phyloP scores from a whole-genome alignment of 2,329 filamentous ascomycete species.

The Myriosclerotinia duriaeana region DNA sequence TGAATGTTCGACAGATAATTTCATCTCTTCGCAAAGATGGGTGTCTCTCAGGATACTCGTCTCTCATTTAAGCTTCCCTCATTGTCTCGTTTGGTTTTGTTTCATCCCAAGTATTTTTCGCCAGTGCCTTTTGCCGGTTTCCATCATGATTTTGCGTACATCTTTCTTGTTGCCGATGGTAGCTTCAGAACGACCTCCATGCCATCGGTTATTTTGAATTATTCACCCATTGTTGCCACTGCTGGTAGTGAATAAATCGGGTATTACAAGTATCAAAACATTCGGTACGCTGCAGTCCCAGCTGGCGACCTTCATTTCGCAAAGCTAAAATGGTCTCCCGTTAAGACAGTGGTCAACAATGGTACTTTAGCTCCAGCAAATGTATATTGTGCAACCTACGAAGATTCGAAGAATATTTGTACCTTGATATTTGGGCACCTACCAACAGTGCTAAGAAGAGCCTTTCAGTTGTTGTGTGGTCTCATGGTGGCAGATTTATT shows the following conservation, averaged over 20 bases:
- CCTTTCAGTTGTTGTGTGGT: conserved; percentile 40
- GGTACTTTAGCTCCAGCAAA: conserved; percentile 40
- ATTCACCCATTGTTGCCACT: conserved; percentile 23
- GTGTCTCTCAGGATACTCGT: background rate
- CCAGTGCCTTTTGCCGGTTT: background rate
- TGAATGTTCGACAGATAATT: background rate
- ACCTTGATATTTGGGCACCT: conserved; percentile 36
- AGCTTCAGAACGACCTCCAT: conserved; percentile 1
- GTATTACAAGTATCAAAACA: conserved; percentile 39
- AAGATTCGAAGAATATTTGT: conserved; percentile 41
- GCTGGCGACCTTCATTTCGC: conserved; percentile 41
- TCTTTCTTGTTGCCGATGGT: background rate
- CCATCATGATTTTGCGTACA: background rate
- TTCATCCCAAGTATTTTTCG: background rate
- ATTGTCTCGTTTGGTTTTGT: background rate
- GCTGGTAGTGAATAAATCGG: conserved; percentile 25
- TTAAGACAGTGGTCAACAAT: conserved; percentile 41
- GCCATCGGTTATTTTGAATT: conserved; percentile 27
- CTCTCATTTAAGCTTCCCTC: background rate
- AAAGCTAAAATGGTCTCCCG: conserved; percentile 41
- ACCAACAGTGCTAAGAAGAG: conserved; percentile 35
- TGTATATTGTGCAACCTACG: conserved; percentile 40
- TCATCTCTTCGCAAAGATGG: background rate
- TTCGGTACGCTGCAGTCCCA: conserved; percentile 42
- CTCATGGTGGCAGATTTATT: conserved; percentile 38